phyloP scores from a whole-genome alignment of 257 asterid species.

The Haberlea rhodopensis region DNA sequence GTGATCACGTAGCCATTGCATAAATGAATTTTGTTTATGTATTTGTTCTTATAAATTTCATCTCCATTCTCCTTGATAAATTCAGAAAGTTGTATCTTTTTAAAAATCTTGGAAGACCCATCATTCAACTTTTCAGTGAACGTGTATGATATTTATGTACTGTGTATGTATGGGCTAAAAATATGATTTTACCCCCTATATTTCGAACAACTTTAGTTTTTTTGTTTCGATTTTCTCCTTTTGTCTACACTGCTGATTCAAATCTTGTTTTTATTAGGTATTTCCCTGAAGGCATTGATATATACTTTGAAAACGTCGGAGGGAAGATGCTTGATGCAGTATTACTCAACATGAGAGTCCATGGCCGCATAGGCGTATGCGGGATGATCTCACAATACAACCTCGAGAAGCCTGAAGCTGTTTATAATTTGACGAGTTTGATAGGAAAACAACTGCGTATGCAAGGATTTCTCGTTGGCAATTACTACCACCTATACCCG shows the following conservation, averaged over 20 bases:
- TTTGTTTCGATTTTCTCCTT: no score
- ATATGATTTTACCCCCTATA: neutral
- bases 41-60: neutral
- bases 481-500: slow-evolving; percentile 33
- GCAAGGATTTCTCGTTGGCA: slow-evolving; percentile 34
- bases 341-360: slow-evolving; percentile 38
- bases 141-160: neutral
- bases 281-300: slow-evolving; percentile 50
- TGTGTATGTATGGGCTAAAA: neutral
- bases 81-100: neutral
- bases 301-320: slow-evolving; percentile 56
- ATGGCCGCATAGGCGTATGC: slow-evolving; percentile 48
- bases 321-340: slow-evolving; percentile 60
- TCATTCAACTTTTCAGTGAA: neutral
- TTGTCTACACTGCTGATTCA: neutral
- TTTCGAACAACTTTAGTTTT: neutral
- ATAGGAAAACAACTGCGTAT: slow-evolving; percentile 30
- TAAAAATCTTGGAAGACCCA: neutral
- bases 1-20: neutral
- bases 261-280: slow-evolving; percentile 26
- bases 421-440: slow-evolving; percentile 32
- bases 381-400: slow-evolving; percentile 62
- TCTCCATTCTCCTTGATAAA: neutral
- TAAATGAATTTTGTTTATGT: neutral
- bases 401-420: slow-evolving; percentile 37